Conservation (phyloP, 2,329 filamentous ascomycete genomes). For the Fusarium clavum region DNA sequence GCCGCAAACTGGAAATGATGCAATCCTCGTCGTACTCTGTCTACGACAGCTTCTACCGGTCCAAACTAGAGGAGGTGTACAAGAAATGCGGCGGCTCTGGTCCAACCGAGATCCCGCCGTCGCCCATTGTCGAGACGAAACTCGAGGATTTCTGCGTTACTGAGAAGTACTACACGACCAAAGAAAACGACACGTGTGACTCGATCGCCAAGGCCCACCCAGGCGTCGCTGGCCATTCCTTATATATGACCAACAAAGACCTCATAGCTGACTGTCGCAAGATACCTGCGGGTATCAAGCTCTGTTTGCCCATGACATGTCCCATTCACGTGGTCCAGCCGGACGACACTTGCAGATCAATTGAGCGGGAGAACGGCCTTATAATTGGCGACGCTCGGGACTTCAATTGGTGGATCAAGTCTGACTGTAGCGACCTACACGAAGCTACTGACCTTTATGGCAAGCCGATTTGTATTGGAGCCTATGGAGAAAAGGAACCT, state of each 20-base stretch:
- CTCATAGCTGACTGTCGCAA: constrained; percentile 15
- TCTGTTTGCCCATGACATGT: constrained; percentile 15
- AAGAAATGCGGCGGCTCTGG: constrained; percentile 15
- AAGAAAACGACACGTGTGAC: constrained; percentile 37
- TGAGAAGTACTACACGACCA: neutral
- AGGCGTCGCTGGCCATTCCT: fast-evolving
- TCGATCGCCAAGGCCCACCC: constrained; percentile 8
- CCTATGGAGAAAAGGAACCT: no score
- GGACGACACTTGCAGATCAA: neutral
- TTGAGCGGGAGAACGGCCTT: neutral
- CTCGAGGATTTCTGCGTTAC: no score
- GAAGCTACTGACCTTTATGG: no score
- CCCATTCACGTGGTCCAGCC: neutral
- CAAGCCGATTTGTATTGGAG: no score
- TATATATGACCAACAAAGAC: constrained; percentile 6
- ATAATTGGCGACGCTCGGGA: neutral
- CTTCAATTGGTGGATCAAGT: constrained; percentile 23
- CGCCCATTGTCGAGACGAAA: neutral
- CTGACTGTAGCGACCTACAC: constrained; percentile 13
- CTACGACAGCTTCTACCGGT: constrained; percentile 33
- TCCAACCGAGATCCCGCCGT: constrained; percentile 2
- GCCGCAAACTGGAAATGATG: constrained; percentile 39
- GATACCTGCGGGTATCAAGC: constrained; percentile 18
- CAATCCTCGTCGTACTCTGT: constrained; percentile 39
- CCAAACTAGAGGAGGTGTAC: constrained; percentile 17